Evolutionary conservation across 2,329 filamentous ascomycete species (phyloP).

Genomic region (Didymella lethalis): DNA sequence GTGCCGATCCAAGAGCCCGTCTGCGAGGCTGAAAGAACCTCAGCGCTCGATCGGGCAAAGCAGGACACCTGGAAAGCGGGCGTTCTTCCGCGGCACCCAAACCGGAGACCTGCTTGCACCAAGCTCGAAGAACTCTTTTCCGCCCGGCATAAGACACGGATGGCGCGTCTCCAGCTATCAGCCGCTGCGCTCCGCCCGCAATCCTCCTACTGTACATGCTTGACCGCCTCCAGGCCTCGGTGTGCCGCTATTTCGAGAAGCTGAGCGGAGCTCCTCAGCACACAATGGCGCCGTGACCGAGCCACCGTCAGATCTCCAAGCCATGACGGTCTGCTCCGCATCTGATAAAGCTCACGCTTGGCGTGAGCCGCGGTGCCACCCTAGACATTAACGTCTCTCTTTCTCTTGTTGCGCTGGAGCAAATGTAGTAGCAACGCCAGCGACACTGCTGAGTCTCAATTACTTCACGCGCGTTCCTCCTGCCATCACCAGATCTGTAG

Average conservation of each 20-base stretch:
- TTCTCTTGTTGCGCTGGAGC: not conserved
- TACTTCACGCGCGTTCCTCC: not conserved
- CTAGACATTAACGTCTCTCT: not conserved
- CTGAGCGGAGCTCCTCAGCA: slow-evolving; percentile 15
- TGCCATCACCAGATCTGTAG: too few relatives aligned
- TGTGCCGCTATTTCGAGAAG: slow-evolving; percentile 13
- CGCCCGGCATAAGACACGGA: slow-evolving; percentile 6
- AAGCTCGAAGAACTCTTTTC: slow-evolving; percentile 4
- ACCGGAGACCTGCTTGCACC: not conserved
- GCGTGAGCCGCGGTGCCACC: not conserved
- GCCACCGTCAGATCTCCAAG: slow-evolving; percentile 1
- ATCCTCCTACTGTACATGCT: not conserved
- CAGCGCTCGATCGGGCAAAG: slow-evolving; percentile 19
- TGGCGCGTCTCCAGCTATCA: slow-evolving; percentile 8
- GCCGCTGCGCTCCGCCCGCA: slow-evolving; percentile 2
- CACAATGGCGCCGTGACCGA: slow-evolving; percentile 12
- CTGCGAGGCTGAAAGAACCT: slow-evolving; percentile 20
- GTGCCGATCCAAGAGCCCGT: slow-evolving; percentile 17
- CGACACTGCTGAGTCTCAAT: not conserved
- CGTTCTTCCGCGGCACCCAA: slow-evolving; percentile 10
- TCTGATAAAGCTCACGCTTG: slow-evolving; percentile 13
- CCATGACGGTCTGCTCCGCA: slow-evolving; percentile 15
- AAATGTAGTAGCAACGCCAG: not conserved
- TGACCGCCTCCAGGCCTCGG: slow-evolving; percentile 2
- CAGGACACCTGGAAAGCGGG: slow-evolving; percentile 11